These are phyloP conservation scores for Elsinoe arachidis DNA, from an alignment of 2,329 filamentous ascomycete species.

Conservation along the genomic window DNA sequence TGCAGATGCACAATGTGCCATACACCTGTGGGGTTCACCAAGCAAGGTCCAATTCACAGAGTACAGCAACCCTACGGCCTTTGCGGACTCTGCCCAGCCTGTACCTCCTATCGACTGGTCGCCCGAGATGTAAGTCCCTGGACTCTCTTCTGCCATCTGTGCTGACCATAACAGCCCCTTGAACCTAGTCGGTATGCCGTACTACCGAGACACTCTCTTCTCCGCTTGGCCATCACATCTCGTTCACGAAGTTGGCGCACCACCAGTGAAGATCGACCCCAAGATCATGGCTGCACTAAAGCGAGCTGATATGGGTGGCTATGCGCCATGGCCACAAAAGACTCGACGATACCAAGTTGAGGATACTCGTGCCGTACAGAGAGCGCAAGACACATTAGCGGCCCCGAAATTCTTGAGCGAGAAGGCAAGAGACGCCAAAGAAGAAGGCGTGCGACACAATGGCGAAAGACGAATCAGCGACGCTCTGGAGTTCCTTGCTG, in stretches of 20 bases:
- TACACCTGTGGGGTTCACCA: slow-evolving; percentile 84
- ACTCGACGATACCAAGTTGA: slow-evolving; percentile 70
- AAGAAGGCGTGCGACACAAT: slow-evolving; percentile 43
- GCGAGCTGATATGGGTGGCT: slow-evolving; percentile 37
- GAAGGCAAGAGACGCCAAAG: slow-evolving; percentile 59
- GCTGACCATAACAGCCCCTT: slow-evolving; percentile 51
- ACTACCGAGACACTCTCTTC: slow-evolving; percentile 78
- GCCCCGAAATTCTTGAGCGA: slow-evolving; percentile 93
- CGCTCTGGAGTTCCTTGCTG: slow-evolving; percentile 55
- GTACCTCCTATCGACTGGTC: slow-evolving; percentile 36
- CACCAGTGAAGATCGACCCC: slow-evolving; percentile 65
- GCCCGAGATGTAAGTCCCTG: slow-evolving; percentile 53
- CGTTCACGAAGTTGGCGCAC: slow-evolving; percentile 75
- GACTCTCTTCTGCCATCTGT: background rate
- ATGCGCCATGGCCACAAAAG: slow-evolving; percentile 66
- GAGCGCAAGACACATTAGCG: slow-evolving; percentile 53
- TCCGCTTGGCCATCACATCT: slow-evolving; percentile 85
- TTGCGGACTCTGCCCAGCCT: slow-evolving; percentile 57
- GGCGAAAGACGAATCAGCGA: slow-evolving; percentile 44
- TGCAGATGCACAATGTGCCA: slow-evolving; percentile 65
- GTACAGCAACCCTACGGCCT: slow-evolving; percentile 66
- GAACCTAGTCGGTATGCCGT: slow-evolving; percentile 81
- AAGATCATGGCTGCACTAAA: slow-evolving; percentile 57
- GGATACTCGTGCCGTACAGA: slow-evolving; percentile 41
- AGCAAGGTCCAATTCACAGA: slow-evolving; percentile 82